These are phyloP conservation scores for Claviceps sp. DNA, from an alignment of 2,329 filamentous ascomycete species.

Conservation along the genomic window DNA sequence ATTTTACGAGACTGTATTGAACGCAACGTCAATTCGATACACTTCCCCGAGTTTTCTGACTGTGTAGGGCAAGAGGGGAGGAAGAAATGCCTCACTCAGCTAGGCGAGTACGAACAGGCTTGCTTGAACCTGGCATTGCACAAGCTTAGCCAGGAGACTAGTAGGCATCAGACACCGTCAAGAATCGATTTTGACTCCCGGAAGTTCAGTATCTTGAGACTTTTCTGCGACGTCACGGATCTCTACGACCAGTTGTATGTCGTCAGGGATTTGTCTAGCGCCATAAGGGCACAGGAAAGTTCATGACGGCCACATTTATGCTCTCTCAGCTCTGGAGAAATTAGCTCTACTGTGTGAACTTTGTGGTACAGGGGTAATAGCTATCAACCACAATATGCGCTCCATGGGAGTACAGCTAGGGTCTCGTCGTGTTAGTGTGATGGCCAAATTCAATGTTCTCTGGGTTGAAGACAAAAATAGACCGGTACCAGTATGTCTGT, in stretches of 20 bases:
- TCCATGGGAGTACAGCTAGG: no score
- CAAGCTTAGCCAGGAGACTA: background rate
- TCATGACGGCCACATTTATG: no score
- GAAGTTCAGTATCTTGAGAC: background rate
- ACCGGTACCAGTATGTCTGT: no score
- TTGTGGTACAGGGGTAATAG: no score
- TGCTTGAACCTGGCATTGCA: background rate
- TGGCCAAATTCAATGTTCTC: no score
- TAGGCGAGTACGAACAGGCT: constrained; percentile 6
- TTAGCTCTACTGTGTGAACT: no score
- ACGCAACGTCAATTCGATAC: constrained; percentile 10
- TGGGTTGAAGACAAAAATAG: no score
- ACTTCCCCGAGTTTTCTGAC: constrained; percentile 9
- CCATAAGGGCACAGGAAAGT: background rate
- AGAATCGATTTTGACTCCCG: background rate
- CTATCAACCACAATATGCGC: no score
- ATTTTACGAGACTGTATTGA: constrained; percentile 6
- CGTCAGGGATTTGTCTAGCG: background rate
- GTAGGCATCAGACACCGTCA: background rate
- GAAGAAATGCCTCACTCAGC: constrained; percentile 1
- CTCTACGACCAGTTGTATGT: background rate
- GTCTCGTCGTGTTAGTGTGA: no score
- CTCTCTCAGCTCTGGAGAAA: no score
- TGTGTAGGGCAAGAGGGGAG: background rate
- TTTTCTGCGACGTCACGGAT: background rate